Base-by-base conservation (phyloP, 1,284 basidiomycete species). In the Tausonia pullulans region DNA sequence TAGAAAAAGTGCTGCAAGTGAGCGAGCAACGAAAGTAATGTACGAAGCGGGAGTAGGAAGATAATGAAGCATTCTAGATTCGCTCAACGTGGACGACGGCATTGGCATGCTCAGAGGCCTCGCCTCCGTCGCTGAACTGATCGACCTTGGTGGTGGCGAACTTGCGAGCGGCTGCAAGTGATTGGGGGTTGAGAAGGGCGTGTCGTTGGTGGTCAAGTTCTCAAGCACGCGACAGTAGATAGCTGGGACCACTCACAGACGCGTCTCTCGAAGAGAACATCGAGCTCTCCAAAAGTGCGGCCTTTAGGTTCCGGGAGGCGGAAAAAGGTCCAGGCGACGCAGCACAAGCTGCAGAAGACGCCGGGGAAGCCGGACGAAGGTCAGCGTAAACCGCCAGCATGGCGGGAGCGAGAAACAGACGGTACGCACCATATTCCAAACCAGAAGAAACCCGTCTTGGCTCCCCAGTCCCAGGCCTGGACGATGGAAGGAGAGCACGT, bases 261-360 rank as follows among this genome's bases (percentile, higher is more conserved):
- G 1, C 55, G n/a, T 45, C 67, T 61, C 53, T 70, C 68, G 62
- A 71, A 71, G 14, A 71, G 62, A 40, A 68, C 62, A 46, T 70
- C 69, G 44, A 76, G 67, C 68, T 76, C 75, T 50, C 70, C 72
- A 61, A 68, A 74, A 6, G 61, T 59, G n/a, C 58, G 58, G 5
- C 73, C 74, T 68, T 74, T 75, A 27, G 76, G 70, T 64, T 78
- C 78, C 27, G 77, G 78, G 0, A 77, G 58, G 13, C 71, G 57
- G 70, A 73, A 73, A 64, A 13, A 79, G 66, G 27, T 27, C 27
- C 27, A 27, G 27, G 27, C 27, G 27, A 27, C 27, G 27, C 27
- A 27, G 27, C 27, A 27, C 27, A 27, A 27, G 27, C 27, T 27
- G 27, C 27, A 27, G 27, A 27, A 27, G 27, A 27, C 27, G 27